phyloP scores from a whole-genome alignment of 441 rosid genomes.

The Erysimum cheiri region DNA sequence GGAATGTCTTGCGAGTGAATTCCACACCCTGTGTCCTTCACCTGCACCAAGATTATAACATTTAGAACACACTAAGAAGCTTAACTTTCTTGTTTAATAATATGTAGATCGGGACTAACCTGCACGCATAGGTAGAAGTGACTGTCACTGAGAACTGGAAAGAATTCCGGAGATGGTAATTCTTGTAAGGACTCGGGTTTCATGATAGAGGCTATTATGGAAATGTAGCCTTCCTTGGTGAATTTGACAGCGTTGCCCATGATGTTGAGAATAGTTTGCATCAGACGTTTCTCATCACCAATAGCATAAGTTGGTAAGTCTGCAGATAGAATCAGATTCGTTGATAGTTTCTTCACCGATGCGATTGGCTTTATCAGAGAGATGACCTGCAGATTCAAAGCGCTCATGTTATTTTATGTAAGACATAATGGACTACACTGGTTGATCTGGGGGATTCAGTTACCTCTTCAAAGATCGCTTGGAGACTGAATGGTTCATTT shows the following conservation, averaged over 20 bases:
- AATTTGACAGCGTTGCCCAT: constrained; percentile 93
- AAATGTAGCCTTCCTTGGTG: constrained; percentile 81
- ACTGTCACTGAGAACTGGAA: constrained; percentile 61
- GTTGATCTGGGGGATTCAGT: neutral
- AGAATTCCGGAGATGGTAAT: constrained; percentile 69
- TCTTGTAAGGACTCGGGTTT: constrained; percentile 79
- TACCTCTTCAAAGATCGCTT: constrained; percentile 76
- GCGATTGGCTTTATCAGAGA: constrained; percentile 81
- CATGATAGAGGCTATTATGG: constrained; percentile 71
- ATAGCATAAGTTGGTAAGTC: constrained; percentile 75
- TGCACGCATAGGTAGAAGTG: constrained; percentile 82
- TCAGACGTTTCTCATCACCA: constrained; percentile 87
- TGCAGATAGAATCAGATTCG: constrained; percentile 65
- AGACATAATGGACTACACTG: constrained; percentile 10
- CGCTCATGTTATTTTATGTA: constrained; percentile 1
- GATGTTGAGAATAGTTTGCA: constrained; percentile 79
- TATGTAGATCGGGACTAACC: constrained; percentile 47
- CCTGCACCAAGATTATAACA: constrained; percentile 51
- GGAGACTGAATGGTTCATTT: constrained; percentile 64
- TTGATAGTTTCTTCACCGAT: constrained; percentile 69
- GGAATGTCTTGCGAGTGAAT: constrained; percentile 75
- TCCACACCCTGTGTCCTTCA: constrained; percentile 89
- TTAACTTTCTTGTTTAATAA: neutral
- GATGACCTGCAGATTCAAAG: constrained; percentile 57
- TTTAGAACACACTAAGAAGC: neutral